These are phyloP conservation scores for Henckelia pumila DNA, from an alignment of 257 asterid genomes.

Conservation along the genomic window DNA sequence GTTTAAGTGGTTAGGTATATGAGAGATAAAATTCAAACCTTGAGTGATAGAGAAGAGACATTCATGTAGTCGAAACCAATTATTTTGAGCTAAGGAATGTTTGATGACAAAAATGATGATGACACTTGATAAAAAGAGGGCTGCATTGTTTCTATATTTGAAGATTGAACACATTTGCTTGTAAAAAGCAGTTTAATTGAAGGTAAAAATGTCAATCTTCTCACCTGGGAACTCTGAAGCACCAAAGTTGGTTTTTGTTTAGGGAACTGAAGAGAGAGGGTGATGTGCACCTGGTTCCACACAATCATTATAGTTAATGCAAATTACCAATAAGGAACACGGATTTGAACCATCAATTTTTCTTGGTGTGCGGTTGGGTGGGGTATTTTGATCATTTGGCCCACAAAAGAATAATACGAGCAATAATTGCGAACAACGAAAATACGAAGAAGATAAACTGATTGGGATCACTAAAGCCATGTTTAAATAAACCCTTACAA, in stretches of 20 bases:
- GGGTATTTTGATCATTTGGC: background rate
- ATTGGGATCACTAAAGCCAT: background rate
- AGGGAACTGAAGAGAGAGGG: constrained; percentile 85
- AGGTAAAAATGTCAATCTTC: background rate
- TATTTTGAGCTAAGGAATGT: background rate
- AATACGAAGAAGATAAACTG: background rate
- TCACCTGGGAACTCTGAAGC: constrained; percentile 87
- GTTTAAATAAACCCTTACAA: constrained; percentile 1
- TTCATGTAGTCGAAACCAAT: background rate
- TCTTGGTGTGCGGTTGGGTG: background rate
- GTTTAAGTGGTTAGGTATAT: too few species aligned
- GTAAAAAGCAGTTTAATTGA: background rate
- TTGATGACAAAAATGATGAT: background rate
- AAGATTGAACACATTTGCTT: background rate
- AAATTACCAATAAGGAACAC: background rate
- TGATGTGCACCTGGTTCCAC: constrained; percentile 63
- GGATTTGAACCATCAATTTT: background rate
- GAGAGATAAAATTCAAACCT: background rate
- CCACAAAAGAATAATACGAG: background rate
- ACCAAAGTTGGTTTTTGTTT: constrained; percentile 69
- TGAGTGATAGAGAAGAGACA: background rate
- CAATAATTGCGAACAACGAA: background rate
- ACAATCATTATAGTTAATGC: constrained; percentile 10
- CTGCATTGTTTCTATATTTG: too few species aligned
- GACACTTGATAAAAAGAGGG: background rate